phyloP scores from a whole-genome alignment of 2,329 filamentous ascomycete species.

The Canariomyces notabilis region DNA sequence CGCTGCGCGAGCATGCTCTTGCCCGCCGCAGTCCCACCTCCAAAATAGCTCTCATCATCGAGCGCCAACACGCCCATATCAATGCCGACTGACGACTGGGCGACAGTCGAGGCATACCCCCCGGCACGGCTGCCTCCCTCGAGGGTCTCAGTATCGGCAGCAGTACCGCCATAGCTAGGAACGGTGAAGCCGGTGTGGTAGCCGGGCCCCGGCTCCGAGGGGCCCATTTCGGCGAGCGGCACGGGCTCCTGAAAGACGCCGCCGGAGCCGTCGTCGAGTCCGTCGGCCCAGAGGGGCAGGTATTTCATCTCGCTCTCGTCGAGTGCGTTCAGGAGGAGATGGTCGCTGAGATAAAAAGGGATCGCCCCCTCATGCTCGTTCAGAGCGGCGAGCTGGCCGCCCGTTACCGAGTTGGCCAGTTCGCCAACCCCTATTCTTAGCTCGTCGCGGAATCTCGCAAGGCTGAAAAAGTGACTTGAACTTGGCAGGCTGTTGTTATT shows the following conservation, averaged over 20 bases:
- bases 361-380: constrained; percentile 29
- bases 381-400: no score
- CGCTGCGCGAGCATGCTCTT: constrained; percentile 36
- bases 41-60: no score
- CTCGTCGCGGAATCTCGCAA: no score
- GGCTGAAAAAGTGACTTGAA: no score
- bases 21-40: constrained; percentile 28
- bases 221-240: constrained; percentile 40
- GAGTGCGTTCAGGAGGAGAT: constrained; percentile 50
- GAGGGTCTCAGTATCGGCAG: constrained; percentile 19
- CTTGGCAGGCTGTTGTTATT: no score
- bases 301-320: constrained; percentile 55
- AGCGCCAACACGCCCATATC: constrained; percentile 33
- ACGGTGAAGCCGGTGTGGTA: constrained; percentile 43
- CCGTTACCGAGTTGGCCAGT: no score
- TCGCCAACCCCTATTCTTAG: no score
- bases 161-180: constrained; percentile 17
- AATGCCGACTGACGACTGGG: constrained; percentile 32
- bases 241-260: constrained; percentile 42
- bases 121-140: neutral
- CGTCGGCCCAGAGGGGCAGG: constrained; percentile 62
- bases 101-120: constrained; percentile 29
- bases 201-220: constrained; percentile 42
- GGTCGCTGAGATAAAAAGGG: constrained; percentile 34
- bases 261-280: constrained; percentile 45